Evolutionary conservation across 305 asterid species (phyloP), one percentile per base, ranked within the genome.

Genomic region (Fraxinus xanthoxyloides): DNA sequence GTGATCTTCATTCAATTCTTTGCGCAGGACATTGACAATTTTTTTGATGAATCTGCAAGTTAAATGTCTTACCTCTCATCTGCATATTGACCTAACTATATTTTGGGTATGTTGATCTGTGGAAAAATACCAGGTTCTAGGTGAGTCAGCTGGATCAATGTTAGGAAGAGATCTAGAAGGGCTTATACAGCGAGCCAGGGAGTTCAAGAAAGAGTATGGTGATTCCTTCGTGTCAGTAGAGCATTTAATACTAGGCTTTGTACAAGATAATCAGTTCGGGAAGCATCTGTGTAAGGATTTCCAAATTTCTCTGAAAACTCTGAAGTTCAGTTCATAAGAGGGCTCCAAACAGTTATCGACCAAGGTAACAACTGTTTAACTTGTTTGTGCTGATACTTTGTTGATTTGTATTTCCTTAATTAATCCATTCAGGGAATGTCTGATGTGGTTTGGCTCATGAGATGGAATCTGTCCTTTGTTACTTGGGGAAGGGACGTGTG

Each of bases 141-240:
- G 98, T 54, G 98, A 92, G 40, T 81, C 98, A 48, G 91, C 94
- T 86, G 98, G 98, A 76, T 88, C 97, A 17, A 93, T 96, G 97
- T 77, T 94, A 72, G 99, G 99, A 46, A 88, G 97, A 72, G 98
- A 93, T 79, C 85, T 96, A 82, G 98, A 94, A 85, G 92, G 87
- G 26, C 86, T 96, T 83, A 90, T 96, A 74, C 95, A 91, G 88
- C 89, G 94, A 79, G 98, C 98, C 69, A 90, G 97, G 89, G 95
- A 93, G 32, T 89, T 79, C 88, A 94, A 89, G 92, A 96, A 92
- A 89, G 98, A 96, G 77, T 93, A 88, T 46, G 92, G 93, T 51
- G 99, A 96, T 89, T 93, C 98, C 23, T 94, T 85, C 86, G 90
- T 93, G 54, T 94, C 98, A 3, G 98, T 92, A 76, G 99, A 95